phyloP scores from a whole-genome alignment of 768 basidiomycete species.

The Termitomyces eurrhizus region DNA sequence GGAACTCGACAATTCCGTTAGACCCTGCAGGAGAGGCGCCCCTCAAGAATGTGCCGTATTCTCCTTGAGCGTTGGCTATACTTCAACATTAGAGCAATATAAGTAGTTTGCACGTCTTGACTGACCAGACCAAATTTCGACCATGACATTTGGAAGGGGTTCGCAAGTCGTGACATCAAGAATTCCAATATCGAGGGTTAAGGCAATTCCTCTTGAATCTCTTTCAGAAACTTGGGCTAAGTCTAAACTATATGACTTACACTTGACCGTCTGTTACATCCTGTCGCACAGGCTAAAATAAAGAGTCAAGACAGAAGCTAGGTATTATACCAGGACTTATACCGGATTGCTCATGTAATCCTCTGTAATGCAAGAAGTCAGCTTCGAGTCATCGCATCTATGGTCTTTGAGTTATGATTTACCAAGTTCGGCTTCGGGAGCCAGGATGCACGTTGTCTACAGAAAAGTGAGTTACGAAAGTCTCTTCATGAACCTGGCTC shows the following conservation, averaged over 20 bases:
- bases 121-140: constrained; percentile 25
- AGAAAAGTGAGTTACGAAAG: not conserved
- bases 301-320: not conserved
- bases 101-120: not conserved
- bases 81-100: not conserved
- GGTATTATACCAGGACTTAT: not conserved
- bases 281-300: constrained; percentile 12
- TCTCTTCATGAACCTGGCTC: not conserved
- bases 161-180: constrained; percentile 35
- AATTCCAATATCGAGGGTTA: constrained; percentile 36
- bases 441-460: constrained; percentile 17
- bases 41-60: constrained; percentile 32
- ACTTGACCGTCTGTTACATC: constrained; percentile 18
- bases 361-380: constrained; percentile 6
- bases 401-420: not conserved
- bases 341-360: constrained; percentile 16
- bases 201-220: constrained; percentile 27
- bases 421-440: constrained; percentile 16
- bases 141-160: constrained; percentile 32
- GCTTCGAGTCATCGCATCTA: too few relatives aligned
- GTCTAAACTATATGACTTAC: constrained; percentile 7
- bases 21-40: constrained; percentile 29
- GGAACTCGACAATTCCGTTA: constrained; percentile 36
- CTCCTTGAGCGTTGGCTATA: constrained; percentile 30
- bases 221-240: not conserved